Conservation (phyloP, 1,284 basidiomycete genomes). For the Termitomyces sp. region DNA sequence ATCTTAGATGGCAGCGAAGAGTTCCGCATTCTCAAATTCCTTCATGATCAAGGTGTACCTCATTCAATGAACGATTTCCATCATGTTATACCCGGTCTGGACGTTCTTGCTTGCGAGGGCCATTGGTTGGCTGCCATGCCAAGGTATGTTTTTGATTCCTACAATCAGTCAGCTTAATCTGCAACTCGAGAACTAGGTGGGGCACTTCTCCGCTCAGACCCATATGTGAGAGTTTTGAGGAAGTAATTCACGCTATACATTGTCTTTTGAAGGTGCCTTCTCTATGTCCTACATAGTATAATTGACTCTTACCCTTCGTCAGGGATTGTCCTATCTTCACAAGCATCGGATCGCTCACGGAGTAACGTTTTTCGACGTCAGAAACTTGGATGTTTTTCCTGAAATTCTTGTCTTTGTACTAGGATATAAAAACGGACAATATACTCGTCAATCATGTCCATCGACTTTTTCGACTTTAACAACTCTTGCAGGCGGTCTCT, state of each 20-base stretch:
- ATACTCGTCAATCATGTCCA: neutral
- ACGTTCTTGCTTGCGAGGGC: neutral
- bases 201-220: neutral
- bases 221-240: neutral
- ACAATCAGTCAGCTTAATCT: neutral
- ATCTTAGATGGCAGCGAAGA: slow-evolving; percentile 2
- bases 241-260: neutral
- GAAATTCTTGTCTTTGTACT: neutral
- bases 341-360: neutral
- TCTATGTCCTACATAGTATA: no score
- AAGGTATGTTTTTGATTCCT: neutral
- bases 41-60: neutral
- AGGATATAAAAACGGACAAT: neutral
- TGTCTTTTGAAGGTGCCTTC: slow-evolving; percentile 1
- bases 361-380: neutral
- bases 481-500: no score
- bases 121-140: neutral
- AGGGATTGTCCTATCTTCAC: neutral
- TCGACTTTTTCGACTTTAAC: no score
- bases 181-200: neutral
- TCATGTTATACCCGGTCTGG: neutral
- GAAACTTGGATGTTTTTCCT: neutral
- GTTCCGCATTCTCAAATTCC: neutral
- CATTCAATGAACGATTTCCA: neutral
- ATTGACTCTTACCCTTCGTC: neutral